phyloP scores from a whole-genome alignment of 352 stramenopile genomes.

The Phytopythium montanum region DNA sequence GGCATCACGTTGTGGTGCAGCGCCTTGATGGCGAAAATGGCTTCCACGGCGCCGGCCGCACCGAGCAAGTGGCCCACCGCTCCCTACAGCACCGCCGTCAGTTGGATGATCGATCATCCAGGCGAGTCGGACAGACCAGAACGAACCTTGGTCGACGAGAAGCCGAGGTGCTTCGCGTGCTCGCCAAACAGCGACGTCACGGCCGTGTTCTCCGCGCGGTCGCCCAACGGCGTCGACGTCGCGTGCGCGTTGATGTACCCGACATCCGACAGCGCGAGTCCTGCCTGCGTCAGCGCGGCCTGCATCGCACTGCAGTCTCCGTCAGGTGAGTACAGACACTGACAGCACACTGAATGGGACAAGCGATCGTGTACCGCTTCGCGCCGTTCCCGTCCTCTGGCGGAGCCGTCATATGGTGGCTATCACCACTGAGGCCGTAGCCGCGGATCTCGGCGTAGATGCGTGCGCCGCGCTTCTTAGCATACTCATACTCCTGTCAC shows the following conservation, averaged over 20 bases:
- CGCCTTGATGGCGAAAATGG: conserved; percentile 93
- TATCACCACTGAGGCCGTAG: conserved; percentile 95
- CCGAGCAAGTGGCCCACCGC: conserved; percentile 94
- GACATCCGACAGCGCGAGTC: conserved; percentile 78
- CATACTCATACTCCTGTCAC: conserved; percentile 85
- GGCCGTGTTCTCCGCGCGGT: conserved; percentile 92
- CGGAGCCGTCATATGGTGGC: conserved; percentile 90
- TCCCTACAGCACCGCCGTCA: conserved; percentile 35
- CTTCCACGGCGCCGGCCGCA: conserved; percentile 95
- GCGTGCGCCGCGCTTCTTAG: conserved; percentile 86
- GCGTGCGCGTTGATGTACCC: conserved; percentile 98
- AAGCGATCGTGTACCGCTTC: conserved; percentile 21
- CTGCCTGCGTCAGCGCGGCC: conserved; percentile 81
- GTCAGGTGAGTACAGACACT: background rate
- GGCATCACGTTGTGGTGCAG: conserved; percentile 90
- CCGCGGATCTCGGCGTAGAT: conserved; percentile 95
- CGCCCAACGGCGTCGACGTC: conserved; percentile 96
- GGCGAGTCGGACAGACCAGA: background rate
- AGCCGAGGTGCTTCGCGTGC: conserved; percentile 42
- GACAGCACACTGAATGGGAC: background rate
- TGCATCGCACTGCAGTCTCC: conserved; percentile 83
- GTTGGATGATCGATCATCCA: background rate
- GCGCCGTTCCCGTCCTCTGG: conserved; percentile 66
- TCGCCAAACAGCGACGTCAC: conserved; percentile 86
- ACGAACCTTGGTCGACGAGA: conserved; percentile 81